These are phyloP conservation scores for Trichoderma koningii DNA, from an alignment of 2,329 filamentous ascomycete genomes.

Conservation along the genomic window DNA sequence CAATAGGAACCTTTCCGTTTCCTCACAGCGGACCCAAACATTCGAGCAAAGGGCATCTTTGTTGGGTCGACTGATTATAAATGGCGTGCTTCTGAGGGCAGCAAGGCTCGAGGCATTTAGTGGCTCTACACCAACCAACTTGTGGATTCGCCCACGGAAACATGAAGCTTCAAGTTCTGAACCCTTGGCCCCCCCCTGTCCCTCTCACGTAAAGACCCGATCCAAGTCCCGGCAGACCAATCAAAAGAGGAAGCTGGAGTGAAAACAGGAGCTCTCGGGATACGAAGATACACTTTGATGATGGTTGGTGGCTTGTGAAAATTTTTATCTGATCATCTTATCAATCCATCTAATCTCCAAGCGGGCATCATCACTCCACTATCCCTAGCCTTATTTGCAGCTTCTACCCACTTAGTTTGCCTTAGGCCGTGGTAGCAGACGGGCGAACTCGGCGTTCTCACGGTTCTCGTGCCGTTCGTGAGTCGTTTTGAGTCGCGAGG, in stretches of 20 bases:
- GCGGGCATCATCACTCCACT: constrained; percentile 16
- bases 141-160: constrained; percentile 7
- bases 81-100: constrained; percentile 19
- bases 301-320: constrained; percentile 5
- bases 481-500: not conserved
- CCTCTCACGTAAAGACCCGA: constrained; percentile 1
- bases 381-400: constrained; percentile 5
- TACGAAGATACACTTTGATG: not conserved
- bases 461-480: not conserved
- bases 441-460: constrained; percentile 20
- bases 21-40: not conserved
- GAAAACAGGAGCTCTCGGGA: not conserved
- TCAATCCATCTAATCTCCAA: constrained; percentile 27
- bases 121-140: not conserved
- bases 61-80: constrained; percentile 19
- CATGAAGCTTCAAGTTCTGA: not conserved
- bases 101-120: constrained; percentile 19
- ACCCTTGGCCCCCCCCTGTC: not conserved
- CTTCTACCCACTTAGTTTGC: constrained; percentile 13
- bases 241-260: constrained; percentile 11
- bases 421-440: constrained; percentile 6
- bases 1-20: constrained; percentile 8
- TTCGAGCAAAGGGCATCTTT: constrained; percentile 1
- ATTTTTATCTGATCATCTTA: constrained; percentile 30
- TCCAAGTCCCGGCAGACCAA: constrained; percentile 12